phyloP scores from a whole-genome alignment of 1,139 yeast species.

The Lodderomyces pseudojiufengensis region DNA sequence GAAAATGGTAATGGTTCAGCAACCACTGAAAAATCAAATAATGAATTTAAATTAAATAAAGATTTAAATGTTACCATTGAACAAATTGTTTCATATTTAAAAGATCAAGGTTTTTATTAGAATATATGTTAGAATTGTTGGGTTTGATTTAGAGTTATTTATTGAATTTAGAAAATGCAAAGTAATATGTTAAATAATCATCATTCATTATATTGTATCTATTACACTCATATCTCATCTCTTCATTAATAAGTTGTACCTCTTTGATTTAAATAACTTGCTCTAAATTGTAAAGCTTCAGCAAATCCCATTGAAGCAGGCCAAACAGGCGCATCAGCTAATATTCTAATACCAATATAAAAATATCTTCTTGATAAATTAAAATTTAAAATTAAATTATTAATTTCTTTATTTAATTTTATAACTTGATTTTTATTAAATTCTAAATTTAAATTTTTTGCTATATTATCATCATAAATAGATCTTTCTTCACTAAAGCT shows the following conservation, averaged over 20 bases:
- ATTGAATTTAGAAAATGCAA: too few relatives aligned
- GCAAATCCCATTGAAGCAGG: constrained; percentile 74
- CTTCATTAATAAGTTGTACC: not conserved
- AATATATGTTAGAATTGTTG: too few relatives aligned
- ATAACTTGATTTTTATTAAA: constrained; percentile 8
- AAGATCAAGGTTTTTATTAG: constrained; percentile 69
- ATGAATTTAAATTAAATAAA: constrained; percentile 12
- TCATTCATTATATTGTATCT: not conserved
- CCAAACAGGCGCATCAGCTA: constrained; percentile 84
- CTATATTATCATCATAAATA: constrained; percentile 12
- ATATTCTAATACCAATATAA: constrained; percentile 64
- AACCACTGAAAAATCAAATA: too few relatives aligned
- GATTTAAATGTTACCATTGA: constrained; percentile 53
- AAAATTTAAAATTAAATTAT: constrained; percentile 33
- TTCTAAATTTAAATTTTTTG: constrained; percentile 9
- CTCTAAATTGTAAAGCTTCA: constrained; percentile 68
- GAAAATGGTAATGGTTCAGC: constrained; percentile 7
- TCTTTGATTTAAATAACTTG: constrained; percentile 27
- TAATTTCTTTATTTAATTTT: constrained; percentile 24
- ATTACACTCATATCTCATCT: too few relatives aligned
- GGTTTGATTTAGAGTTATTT: too few relatives aligned
- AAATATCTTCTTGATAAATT: constrained; percentile 54
- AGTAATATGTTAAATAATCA: too few relatives aligned
- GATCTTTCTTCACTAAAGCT: constrained; percentile 12
- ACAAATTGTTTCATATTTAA: constrained; percentile 65